Conservation (phyloP, 768 basidiomycete genomes). For the Russula sp. region DNA sequence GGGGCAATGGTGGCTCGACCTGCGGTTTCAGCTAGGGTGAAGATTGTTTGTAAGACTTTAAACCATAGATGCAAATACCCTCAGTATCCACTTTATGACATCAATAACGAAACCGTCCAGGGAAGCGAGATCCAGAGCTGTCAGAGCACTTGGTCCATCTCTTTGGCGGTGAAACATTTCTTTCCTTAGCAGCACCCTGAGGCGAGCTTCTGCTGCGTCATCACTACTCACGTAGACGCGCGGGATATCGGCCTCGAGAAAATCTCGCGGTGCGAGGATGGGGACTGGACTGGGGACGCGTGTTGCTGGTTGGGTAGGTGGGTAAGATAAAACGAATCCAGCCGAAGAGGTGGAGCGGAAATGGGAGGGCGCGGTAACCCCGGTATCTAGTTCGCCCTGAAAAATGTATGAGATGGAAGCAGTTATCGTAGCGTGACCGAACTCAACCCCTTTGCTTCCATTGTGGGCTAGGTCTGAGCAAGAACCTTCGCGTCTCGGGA, state of each 20-base stretch:
- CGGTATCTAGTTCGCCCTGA: not conserved
- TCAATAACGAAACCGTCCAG: constrained; percentile 3
- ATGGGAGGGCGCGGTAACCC: not conserved
- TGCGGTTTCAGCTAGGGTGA: not conserved
- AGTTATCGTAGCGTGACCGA: too few relatives aligned
- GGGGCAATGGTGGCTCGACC: constrained; percentile 16
- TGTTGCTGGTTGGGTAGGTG: constrained; percentile 11
- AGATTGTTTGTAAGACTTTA: not conserved
- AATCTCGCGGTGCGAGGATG: not conserved
- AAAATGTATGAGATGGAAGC: not conserved
- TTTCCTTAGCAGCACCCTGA: constrained; percentile 5
- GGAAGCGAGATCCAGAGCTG: not conserved
- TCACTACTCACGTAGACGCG: not conserved
- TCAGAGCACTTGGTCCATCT: not conserved
- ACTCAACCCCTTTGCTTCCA: not conserved
- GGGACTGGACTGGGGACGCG: constrained; percentile 3
- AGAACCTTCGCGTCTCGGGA: not conserved
- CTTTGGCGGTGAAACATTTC: not conserved
- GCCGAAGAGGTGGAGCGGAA: not conserved
- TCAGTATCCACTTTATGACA: constrained; percentile 21
- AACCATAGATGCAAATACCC: not conserved
- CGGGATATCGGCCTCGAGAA: not conserved
- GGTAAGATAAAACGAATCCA: not conserved
- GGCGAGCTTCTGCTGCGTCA: constrained; percentile 14
- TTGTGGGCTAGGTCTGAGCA: not conserved